A percentile compares a stretch with the other conserved stretches of the same genome.
Conservation (phyloP, 2,329 filamentous ascomycete species). For the Epichloe bromicola region DNA sequence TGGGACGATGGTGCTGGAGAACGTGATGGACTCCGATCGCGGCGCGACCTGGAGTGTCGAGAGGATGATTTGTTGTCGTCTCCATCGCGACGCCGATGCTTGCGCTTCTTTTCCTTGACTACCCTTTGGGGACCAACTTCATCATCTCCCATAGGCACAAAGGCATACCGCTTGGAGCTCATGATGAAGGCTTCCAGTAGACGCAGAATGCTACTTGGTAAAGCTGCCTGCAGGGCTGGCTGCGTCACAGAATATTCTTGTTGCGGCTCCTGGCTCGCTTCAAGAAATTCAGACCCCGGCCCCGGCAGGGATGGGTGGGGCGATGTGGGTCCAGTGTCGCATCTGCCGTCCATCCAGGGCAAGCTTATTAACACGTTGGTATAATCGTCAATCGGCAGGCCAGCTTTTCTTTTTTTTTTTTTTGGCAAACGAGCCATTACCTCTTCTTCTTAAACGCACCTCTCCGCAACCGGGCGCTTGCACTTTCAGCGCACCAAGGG, state of each 20-base stretch:
- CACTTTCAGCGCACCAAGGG: constrained; percentile 1
- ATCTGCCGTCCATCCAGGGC: neutral
- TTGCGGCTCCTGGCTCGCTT: no score
- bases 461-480: constrained; percentile 4
- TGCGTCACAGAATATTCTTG: no score
- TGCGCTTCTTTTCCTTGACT: constrained; percentile 34
- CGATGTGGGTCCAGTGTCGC: no score
- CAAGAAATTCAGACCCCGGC: no score
- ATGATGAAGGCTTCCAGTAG: constrained; percentile 15
- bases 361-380: constrained; percentile 25
- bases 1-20: constrained; percentile 18
- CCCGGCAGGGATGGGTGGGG: no score
- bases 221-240: no score
- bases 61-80: constrained; percentile 19
- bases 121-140: constrained; percentile 44
- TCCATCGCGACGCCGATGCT: constrained; percentile 25
- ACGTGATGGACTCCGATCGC: constrained; percentile 20
- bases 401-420: neutral
- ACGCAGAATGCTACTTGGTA: neutral
- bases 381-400: constrained; percentile 3
- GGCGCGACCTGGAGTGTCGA: constrained; percentile 14
- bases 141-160: constrained; percentile 54
- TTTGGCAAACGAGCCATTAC: neutral
- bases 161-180: constrained; percentile 50
- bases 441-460: neutral